Evolutionary conservation across 2,329 filamentous ascomycete species (phyloP).

Genomic region (Kalmusia sp.): DNA sequence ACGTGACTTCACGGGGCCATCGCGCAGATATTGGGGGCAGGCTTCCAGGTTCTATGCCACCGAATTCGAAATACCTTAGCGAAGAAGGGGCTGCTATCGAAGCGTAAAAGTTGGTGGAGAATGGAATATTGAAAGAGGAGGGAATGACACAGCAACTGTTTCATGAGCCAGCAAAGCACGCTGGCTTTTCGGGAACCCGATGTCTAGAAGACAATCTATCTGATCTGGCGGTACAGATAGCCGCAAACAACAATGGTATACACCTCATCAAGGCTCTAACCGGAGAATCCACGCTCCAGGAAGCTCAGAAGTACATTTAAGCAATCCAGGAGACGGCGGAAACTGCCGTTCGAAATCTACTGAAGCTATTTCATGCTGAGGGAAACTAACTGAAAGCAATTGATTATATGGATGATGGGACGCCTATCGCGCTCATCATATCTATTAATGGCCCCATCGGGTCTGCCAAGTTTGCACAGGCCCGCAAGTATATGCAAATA

Average conservation of each 20-base stretch:
- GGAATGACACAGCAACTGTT: neutral
- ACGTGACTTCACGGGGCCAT: slow-evolving; percentile 50
- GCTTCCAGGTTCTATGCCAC: neutral
- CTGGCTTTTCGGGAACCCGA: slow-evolving; percentile 48
- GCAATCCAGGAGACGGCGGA: slow-evolving; percentile 49
- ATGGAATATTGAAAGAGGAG: neutral
- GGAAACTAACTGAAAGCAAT: slow-evolving; percentile 14
- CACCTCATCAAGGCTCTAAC: slow-evolving; percentile 44
- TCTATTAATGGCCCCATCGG: neutral
- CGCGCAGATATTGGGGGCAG: slow-evolving; percentile 27
- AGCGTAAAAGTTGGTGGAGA: neutral
- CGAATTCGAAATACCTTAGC: neutral
- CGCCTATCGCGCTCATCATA: slow-evolving; percentile 26
- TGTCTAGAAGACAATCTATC: slow-evolving; percentile 39
- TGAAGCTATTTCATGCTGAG: slow-evolving; percentile 25
- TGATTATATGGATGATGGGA: slow-evolving; percentile 51
- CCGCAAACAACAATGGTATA: slow-evolving; percentile 41
- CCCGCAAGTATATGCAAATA: slow-evolving; percentile 44
- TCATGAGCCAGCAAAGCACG: slow-evolving; percentile 43
- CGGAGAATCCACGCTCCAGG: slow-evolving; percentile 38
- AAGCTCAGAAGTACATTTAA: slow-evolving; percentile 51
- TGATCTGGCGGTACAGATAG: slow-evolving; percentile 42
- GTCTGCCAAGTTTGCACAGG: slow-evolving; percentile 12
- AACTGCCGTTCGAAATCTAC: slow-evolving; percentile 37
- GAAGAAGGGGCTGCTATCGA: neutral